A percentile compares a stretch with the other conserved stretches of the same genome.
Conservation (phyloP, 1,139 yeast genomes). For the Lodderomyces pseudojiufengensis region DNA sequence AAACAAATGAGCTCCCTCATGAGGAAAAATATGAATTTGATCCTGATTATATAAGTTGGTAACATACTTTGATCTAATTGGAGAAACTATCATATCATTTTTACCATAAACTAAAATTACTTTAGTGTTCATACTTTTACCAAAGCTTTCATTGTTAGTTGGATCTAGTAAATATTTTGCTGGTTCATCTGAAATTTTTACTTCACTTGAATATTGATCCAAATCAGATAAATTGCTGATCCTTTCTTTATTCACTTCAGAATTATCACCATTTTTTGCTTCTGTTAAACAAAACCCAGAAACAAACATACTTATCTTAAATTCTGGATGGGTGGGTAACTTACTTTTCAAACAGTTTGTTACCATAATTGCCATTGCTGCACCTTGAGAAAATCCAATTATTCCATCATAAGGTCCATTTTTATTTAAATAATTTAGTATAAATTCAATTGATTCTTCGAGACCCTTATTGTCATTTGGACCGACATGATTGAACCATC, state of each 20-base stretch:
- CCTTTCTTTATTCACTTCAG: constrained; percentile 15
- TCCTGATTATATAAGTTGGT: constrained; percentile 16
- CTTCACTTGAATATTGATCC: constrained; percentile 19
- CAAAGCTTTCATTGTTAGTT: constrained; percentile 4
- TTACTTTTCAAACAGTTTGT: constrained; percentile 40
- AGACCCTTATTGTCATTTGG: constrained; percentile 33
- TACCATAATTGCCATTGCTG: constrained; percentile 68
- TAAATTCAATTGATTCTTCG: constrained; percentile 31
- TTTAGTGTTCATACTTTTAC: constrained; percentile 17
- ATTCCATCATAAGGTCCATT: constrained; percentile 90
- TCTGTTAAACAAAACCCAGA: constrained; percentile 59
- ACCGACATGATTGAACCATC: constrained; percentile 36
- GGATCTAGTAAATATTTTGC: constrained; percentile 19
- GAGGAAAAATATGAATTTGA: constrained; percentile 20
- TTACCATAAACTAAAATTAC: constrained; percentile 30
- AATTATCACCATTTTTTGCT: constrained; percentile 15
- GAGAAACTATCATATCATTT: constrained; percentile 33
- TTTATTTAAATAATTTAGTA: constrained; percentile 51
- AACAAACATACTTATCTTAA: constrained; percentile 48
- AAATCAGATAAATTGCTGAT: constrained; percentile 22
- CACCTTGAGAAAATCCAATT: constrained; percentile 92
- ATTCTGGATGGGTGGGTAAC: constrained; percentile 37
- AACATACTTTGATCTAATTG: constrained; percentile 27
- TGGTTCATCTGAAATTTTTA: constrained; percentile 17
- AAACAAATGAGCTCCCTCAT: constrained; percentile 40